These are phyloP conservation scores for Nicotiana paniculata DNA, from an alignment of 257 asterid species.

Conservation along the genomic window DNA sequence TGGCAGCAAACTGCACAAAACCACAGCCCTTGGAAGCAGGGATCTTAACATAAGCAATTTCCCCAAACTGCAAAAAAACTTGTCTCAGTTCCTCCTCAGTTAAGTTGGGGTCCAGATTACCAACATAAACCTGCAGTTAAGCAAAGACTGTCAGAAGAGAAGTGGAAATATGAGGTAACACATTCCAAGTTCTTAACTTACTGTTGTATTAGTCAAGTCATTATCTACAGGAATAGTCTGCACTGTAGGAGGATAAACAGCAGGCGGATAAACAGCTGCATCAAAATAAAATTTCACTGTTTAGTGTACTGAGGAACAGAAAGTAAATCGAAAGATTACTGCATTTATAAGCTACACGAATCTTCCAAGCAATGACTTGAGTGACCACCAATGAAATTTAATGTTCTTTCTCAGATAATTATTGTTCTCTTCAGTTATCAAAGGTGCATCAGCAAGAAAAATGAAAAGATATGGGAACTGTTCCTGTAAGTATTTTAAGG, in stretches of 20 bases:
- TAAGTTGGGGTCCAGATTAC: constrained; percentile 77
- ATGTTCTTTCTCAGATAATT: not conserved
- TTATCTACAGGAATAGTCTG: constrained; percentile 71
- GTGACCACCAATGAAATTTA: not conserved
- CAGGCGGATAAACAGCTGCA: constrained; percentile 68
- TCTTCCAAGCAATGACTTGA: not conserved
- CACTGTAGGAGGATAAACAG: constrained; percentile 55
- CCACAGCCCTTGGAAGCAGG: constrained; percentile 89
- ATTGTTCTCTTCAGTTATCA: not conserved
- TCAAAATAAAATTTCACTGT: not conserved
- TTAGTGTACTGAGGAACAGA: not conserved
- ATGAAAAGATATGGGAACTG: not conserved
- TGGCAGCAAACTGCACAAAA: constrained; percentile 78
- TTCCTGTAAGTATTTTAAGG: not conserved
- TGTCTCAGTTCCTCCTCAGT: constrained; percentile 85
- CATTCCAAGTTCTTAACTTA: constrained; percentile 32
- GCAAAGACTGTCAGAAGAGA: constrained; percentile 14
- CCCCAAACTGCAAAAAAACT: constrained; percentile 75
- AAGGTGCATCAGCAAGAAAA: not conserved
- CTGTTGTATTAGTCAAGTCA: constrained; percentile 77
- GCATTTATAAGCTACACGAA: not conserved
- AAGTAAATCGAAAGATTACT: not conserved
- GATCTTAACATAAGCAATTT: constrained; percentile 74
- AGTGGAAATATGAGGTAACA: constrained; percentile 1
- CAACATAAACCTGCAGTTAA: constrained; percentile 62